phyloP scores from a whole-genome alignment of 441 rosid species.

The Populus trichocarpa region DNA sequence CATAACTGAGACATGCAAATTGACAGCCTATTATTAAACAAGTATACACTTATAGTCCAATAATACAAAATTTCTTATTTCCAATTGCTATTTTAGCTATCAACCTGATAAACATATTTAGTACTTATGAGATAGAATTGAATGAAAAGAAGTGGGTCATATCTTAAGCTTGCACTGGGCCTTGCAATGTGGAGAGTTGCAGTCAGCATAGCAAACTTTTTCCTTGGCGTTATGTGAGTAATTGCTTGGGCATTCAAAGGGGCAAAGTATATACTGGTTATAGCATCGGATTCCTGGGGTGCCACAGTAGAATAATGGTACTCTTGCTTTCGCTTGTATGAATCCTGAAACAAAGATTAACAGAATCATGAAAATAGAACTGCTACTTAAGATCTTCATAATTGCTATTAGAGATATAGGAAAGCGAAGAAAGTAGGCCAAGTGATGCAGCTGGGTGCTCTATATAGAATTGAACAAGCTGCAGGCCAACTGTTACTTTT shows the following conservation, averaged over 20 bases:
- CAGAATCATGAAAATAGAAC: background rate
- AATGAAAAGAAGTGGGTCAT: background rate
- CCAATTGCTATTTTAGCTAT: background rate
- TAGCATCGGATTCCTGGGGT: constrained; percentile 19
- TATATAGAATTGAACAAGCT: background rate
- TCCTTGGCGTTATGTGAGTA: constrained; percentile 4
- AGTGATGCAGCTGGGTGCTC: background rate
- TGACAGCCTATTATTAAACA: background rate
- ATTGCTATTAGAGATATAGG: background rate
- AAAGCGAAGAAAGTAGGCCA: background rate
- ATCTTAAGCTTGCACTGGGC: constrained; percentile 26
- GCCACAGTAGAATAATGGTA: background rate
- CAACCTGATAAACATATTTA: background rate
- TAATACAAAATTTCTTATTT: background rate
- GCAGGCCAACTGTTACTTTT: background rate
- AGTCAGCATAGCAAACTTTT: constrained; percentile 31
- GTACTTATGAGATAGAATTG: background rate
- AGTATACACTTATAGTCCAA: background rate
- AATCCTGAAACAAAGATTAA: constrained; percentile 15
- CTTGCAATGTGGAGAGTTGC: constrained; percentile 24
- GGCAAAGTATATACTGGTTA: constrained; percentile 14
- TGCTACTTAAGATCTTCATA: constrained; percentile 2
- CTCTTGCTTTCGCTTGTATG: constrained; percentile 15
- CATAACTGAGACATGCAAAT: background rate
- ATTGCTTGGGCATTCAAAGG: constrained; percentile 29